Percentiles rank a stretch among this genome's conserved stretches.
Conservation (phyloP, 139 green algal species). For the Mesotaenium endlicherianum region DNA sequence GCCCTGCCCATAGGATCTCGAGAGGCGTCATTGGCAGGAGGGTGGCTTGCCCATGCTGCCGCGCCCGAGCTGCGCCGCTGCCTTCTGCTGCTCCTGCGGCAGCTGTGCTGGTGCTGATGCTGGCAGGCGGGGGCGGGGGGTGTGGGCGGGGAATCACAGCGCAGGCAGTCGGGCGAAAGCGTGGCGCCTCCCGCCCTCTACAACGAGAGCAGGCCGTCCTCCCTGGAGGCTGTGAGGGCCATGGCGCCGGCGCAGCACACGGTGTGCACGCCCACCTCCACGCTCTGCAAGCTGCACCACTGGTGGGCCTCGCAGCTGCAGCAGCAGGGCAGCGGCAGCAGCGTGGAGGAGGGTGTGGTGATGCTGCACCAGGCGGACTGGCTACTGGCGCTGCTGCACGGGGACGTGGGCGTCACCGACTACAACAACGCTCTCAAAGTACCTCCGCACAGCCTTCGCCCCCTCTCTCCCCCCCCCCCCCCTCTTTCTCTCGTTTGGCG, state of each 20-base stretch:
- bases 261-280: slow-evolving; percentile 73
- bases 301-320: slow-evolving; percentile 1
- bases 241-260: slow-evolving; percentile 78
- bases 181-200: slow-evolving; percentile 54
- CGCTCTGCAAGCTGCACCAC: slow-evolving; percentile 71
- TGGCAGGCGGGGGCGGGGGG: too few species aligned
- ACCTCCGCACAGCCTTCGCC: neutral
- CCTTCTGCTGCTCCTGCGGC: too few species aligned
- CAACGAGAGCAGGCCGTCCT: neutral
- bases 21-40: too few species aligned
- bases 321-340: neutral
- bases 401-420: slow-evolving; percentile 60
- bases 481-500: neutral
- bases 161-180: slow-evolving; percentile 2
- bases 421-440: slow-evolving; percentile 94
- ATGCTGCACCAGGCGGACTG: slow-evolving; percentile 45
- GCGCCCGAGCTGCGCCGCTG: too few species aligned
- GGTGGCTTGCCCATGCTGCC: too few species aligned
- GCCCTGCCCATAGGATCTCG: too few species aligned
- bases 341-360: neutral
- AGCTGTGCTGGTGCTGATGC: too few species aligned
- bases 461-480: neutral
- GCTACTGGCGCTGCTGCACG: slow-evolving; percentile 7
- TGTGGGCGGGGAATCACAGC: too few species aligned
- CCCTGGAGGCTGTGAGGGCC: slow-evolving; percentile 48